A percentile compares a stretch with the other conserved stretches of the same genome.
These are phyloP conservation scores for Fusarium musae DNA, from an alignment of 2,329 filamentous ascomycete species.

Conservation along the genomic window DNA sequence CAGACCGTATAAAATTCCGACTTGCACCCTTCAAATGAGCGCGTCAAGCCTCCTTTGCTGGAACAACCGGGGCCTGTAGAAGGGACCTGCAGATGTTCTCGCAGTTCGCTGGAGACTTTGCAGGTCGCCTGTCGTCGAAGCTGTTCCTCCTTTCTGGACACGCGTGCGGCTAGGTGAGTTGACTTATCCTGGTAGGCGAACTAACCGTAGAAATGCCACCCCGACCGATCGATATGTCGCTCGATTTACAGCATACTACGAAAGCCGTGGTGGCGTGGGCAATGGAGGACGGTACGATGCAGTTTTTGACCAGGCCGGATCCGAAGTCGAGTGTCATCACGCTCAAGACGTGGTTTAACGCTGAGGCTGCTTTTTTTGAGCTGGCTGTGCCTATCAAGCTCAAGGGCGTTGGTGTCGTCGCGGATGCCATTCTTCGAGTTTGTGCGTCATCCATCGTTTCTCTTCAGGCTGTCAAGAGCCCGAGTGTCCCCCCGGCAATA, in stretches of 20 bases:
- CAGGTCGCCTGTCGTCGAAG: not conserved
- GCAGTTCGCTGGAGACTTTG: not conserved
- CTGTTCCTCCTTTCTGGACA: not conserved
- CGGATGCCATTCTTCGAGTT: not conserved
- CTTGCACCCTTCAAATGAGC: not conserved
- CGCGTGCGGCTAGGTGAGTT: not conserved
- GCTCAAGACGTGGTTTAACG: not conserved
- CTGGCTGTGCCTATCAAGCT: not conserved
- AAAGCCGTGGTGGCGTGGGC: not conserved
- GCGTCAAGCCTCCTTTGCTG: not conserved
- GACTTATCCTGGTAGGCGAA: not conserved
- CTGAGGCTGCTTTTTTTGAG: not conserved
- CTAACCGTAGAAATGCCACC: not conserved
- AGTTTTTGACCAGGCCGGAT: not conserved
- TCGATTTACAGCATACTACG: not conserved
- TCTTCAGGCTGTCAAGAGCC: not conserved
- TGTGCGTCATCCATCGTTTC: not conserved
- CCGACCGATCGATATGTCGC: not conserved
- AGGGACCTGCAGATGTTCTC: not conserved
- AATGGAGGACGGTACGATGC: not conserved
- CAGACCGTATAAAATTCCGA: not conserved
- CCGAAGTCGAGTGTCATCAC: not conserved
- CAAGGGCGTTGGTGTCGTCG: not conserved
- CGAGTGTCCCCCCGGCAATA: not conserved
- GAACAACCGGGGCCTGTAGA: not conserved